Evolutionary conservation across 2,329 filamentous ascomycete genomes (phyloP), one percentile per base, ranked within the genome.

Genomic region (Tolypocladium endophyticum): DNA sequence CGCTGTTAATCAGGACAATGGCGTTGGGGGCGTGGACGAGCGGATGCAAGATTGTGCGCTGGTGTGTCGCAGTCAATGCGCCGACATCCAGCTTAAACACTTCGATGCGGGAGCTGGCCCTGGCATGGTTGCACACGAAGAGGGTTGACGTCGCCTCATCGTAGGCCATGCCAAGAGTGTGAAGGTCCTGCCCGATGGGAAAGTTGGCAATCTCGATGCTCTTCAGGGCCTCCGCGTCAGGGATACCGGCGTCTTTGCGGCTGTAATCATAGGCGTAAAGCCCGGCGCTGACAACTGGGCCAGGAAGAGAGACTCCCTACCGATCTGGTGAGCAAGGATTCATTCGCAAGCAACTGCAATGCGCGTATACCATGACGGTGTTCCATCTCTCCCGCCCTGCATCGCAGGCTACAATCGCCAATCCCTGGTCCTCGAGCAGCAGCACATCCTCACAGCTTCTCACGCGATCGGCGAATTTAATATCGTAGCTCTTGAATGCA

Each of bases 381-480:
- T 77, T 77, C 66, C 70, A 73, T 11, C 65, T 68, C 59, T 77
- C 75, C 4, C 75, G 68, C 5, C 74, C 75, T 0, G 70, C 63
- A 25, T 77, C 75, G 55, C 75, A 77, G 18, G 67, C 70, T 4
- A 76, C 55, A 35, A 77, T 65, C 1, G 74, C 75, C 2, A 76
- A 5, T 20, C 72, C 70, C 16, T 67, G 57, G 1, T 68, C 66
- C 59, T 76, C 71, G 1, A 77, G 58, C 11, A 77, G 64, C 18
- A 76, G 43, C 0, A 63, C 69, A 66, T 77, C 75, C 58, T 77
- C 74, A 35, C 75, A 77, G 59, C 67, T 76, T 23, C 74, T 69
- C 39, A 77, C 63, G n/a, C 62, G 64, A 56, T 76, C 70, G 6
- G 65, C 55, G 58, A 77, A 77, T 55, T 70, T 73, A 65, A 77